These are phyloP conservation scores for Quercus lobata DNA, from an alignment of 331 rosid species.

Conservation along the genomic window DNA sequence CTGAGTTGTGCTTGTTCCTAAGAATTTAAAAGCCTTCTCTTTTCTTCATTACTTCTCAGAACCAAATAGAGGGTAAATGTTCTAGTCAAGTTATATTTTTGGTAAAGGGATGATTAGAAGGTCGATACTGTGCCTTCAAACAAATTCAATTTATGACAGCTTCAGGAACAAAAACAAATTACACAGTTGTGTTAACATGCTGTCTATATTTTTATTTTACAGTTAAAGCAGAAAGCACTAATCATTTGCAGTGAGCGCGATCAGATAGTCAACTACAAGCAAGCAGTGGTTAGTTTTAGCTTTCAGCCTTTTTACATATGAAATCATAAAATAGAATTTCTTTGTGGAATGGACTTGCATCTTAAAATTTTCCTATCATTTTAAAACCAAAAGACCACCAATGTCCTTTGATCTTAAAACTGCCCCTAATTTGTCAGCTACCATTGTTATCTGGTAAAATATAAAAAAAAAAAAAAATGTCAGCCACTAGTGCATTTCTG, in stretches of 20 bases:
- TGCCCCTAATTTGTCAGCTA: neutral
- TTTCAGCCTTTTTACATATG: neutral
- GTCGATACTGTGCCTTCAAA: neutral
- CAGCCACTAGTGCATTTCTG: neutral
- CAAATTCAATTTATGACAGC: neutral
- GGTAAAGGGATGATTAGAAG: neutral
- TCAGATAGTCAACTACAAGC: slow-evolving; percentile 39
- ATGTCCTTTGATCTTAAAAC: neutral
- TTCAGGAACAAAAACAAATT: neutral
- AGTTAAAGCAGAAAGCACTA: slow-evolving; percentile 53
- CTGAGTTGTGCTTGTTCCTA: neutral
- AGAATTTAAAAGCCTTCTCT: neutral
- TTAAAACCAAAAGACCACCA: neutral
- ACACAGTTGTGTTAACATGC: neutral
- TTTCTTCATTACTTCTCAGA: neutral
- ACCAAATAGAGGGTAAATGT: neutral
- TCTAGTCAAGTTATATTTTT: neutral
- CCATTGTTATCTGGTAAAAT: neutral
- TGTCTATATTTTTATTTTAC: neutral
- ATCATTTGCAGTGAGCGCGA: slow-evolving; percentile 46
- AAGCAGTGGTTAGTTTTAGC: slow-evolving; percentile 43
- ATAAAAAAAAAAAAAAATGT: neutral
- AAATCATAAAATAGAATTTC: neutral
- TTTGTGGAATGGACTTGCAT: neutral
- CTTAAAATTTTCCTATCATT: neutral